A percentile compares a stretch with the other conserved stretches of the same genome.
phyloP scores from a whole-genome alignment of 257 asterid genomes.

The Ocimum tenuiflorum region DNA sequence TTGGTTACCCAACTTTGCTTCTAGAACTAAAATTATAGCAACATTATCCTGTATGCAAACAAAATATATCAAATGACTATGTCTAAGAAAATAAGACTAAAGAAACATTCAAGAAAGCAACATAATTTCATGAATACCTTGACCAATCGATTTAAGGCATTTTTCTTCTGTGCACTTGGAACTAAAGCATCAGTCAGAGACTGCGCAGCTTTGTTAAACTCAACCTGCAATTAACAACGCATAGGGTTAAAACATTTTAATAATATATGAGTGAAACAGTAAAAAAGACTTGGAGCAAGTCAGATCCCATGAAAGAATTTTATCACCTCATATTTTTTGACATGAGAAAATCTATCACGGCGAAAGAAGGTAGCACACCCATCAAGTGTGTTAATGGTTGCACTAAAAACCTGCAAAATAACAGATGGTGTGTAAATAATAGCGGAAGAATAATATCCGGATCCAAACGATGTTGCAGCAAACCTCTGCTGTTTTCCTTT shows the following conservation, averaged over 20 bases:
- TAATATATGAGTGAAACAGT: not conserved
- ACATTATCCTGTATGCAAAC: slow-evolving; percentile 66
- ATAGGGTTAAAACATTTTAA: slow-evolving; percentile 34
- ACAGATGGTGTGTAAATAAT: slow-evolving; percentile 9
- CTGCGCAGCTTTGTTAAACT: slow-evolving; percentile 97
- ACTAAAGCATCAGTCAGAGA: slow-evolving; percentile 81
- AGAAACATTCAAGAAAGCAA: not conserved
- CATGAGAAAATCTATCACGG: slow-evolving; percentile 88
- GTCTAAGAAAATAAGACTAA: not conserved
- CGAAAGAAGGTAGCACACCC: slow-evolving; percentile 99
- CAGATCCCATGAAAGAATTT: slow-evolving; percentile 5
- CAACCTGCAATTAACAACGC: slow-evolving; percentile 52
- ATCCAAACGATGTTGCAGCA: slow-evolving; percentile 20
- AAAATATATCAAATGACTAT: not conserved
- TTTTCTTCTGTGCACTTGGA: slow-evolving; percentile 78
- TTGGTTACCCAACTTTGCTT: slow-evolving; percentile 79
- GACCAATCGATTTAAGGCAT: slow-evolving; percentile 74
- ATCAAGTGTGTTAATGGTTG: slow-evolving; percentile 51
- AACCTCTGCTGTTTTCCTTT: slow-evolving; percentile 85
- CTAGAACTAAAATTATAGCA: slow-evolving; percentile 83
- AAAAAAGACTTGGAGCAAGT: slow-evolving; percentile 5
- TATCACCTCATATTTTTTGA: slow-evolving; percentile 89
- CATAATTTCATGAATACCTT: slow-evolving; percentile 41
- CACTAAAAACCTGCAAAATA: slow-evolving; percentile 52
- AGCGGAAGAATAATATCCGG: slow-evolving; percentile 4